A percentile compares a stretch with the other conserved stretches of the same genome.
phyloP scores from a whole-genome alignment of 2,329 filamentous ascomycete genomes.

The Alternaria rosae region DNA sequence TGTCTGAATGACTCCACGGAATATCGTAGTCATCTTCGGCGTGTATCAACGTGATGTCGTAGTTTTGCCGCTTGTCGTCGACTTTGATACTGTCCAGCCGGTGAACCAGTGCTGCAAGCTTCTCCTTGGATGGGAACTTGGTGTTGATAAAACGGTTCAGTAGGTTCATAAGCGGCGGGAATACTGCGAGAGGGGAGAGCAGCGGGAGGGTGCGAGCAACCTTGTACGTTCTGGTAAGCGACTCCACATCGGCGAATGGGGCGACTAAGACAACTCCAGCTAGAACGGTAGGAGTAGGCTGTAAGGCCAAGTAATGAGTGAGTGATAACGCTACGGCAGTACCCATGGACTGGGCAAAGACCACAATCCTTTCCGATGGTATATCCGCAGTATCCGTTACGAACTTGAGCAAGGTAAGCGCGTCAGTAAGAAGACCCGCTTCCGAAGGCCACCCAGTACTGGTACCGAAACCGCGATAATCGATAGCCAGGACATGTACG shows the following conservation, averaged over 20 bases:
- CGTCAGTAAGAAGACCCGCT: conserved; percentile 62
- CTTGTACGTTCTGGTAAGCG: conserved; percentile 64
- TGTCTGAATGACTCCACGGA: conserved; percentile 59
- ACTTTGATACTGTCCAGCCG: conserved; percentile 31
- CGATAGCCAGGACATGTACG: conserved; percentile 66
- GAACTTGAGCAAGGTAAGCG: conserved; percentile 62
- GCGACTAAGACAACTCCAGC: conserved; percentile 64
- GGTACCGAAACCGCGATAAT: conserved; percentile 68
- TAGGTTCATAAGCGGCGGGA: conserved; percentile 52
- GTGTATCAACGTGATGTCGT: conserved; percentile 60
- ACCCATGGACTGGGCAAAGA: conserved; percentile 67
- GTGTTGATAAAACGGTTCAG: conserved; percentile 58
- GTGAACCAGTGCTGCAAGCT: conserved; percentile 56
- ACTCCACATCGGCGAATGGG: conserved; percentile 63
- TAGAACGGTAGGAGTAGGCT: conserved; percentile 57
- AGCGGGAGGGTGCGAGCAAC: conserved; percentile 64
- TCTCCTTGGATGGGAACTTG: conserved; percentile 62
- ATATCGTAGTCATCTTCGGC: conserved; percentile 63
- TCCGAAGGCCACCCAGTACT: conserved; percentile 65
- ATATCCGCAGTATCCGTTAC: conserved; percentile 61
- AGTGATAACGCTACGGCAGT: conserved; percentile 61
- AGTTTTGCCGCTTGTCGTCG: conserved; percentile 47
- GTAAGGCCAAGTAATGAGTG: conserved; percentile 53
- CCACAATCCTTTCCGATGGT: conserved; percentile 62
- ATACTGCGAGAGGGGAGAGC: conserved; percentile 59